A percentile compares a stretch with the other conserved stretches of the same genome.
Conservation (phyloP, 768 basidiomycete genomes). For the Auriscalpium microsporum region DNA sequence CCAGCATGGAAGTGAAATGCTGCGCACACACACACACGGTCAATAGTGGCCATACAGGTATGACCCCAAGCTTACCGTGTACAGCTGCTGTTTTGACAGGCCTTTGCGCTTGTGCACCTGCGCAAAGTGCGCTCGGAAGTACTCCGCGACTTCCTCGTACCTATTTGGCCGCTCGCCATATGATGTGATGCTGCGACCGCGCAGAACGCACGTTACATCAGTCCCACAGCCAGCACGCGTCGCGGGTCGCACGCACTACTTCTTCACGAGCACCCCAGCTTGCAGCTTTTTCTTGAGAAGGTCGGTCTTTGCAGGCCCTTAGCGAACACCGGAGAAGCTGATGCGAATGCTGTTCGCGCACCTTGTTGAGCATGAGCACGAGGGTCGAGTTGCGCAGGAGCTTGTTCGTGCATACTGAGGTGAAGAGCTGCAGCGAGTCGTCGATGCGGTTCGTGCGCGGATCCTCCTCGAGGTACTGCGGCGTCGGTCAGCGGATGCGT, state of each 20-base stretch:
- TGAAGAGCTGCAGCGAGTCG: constrained; percentile 83
- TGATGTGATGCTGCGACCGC: constrained; percentile 56
- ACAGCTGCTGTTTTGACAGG: constrained; percentile 46
- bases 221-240: not conserved
- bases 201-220: not conserved
- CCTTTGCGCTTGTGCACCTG: constrained; percentile 68
- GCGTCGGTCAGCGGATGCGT: not conserved
- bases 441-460: constrained; percentile 79
- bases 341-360: constrained; percentile 43
- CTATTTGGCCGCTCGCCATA: constrained; percentile 67
- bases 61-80: constrained; percentile 36
- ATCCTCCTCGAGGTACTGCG: constrained; percentile 80
- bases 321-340: constrained; percentile 2
- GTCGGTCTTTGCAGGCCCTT: constrained; percentile 61
- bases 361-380: constrained; percentile 57
- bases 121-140: constrained; percentile 80
- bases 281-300: constrained; percentile 66
- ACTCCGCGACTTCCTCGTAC: constrained; percentile 61
- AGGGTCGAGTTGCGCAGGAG: constrained; percentile 54
- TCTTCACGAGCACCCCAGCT: constrained; percentile 59
- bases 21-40: constrained; percentile 17
- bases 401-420: constrained; percentile 74
- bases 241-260: constrained; percentile 53
- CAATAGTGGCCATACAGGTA: not conserved
- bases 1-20: constrained; percentile 71